Evolutionary conservation across 179 eudicot genomes (phyloP).

Genomic region (Vitellaria paradoxa): DNA sequence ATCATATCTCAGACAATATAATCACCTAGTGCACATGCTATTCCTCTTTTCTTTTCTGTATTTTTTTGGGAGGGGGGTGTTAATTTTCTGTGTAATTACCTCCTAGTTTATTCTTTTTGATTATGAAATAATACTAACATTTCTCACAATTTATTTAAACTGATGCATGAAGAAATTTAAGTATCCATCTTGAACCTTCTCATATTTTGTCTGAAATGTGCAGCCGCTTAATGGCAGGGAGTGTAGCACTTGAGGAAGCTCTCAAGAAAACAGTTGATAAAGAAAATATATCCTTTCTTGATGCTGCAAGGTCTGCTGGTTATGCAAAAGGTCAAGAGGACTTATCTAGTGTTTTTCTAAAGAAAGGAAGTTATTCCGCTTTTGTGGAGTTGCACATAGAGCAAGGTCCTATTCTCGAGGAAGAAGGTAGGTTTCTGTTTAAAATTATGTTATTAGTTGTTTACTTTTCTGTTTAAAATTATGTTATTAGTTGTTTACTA

Average conservation of each 20-base stretch:
- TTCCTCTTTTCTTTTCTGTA: neutral
- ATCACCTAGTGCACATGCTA: neutral
- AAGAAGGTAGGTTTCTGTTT: conserved; percentile 55
- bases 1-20: conserved; percentile 8
- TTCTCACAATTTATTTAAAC: neutral
- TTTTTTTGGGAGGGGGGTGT: neutral
- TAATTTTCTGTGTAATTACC: neutral
- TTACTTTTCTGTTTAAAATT: neutral
- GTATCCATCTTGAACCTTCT: conserved; percentile 16
- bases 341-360: conserved; percentile 55
- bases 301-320: conserved; percentile 85
- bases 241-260: conserved; percentile 57
- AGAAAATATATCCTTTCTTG: conserved; percentile 69
- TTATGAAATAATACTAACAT: neutral
- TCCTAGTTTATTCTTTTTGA: neutral
- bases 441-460: neutral
- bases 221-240: conserved; percentile 96
- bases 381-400: conserved; percentile 96
- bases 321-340: conserved; percentile 53
- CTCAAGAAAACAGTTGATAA: conserved; percentile 68
- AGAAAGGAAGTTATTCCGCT: conserved; percentile 68
- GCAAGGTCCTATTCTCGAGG: conserved; percentile 94
- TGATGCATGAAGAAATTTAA: neutral
- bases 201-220: conserved; percentile 19
- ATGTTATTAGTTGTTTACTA: neutral